phyloP scores from a whole-genome alignment of 148 eudicot species.

The Chenopodium quinoa region DNA sequence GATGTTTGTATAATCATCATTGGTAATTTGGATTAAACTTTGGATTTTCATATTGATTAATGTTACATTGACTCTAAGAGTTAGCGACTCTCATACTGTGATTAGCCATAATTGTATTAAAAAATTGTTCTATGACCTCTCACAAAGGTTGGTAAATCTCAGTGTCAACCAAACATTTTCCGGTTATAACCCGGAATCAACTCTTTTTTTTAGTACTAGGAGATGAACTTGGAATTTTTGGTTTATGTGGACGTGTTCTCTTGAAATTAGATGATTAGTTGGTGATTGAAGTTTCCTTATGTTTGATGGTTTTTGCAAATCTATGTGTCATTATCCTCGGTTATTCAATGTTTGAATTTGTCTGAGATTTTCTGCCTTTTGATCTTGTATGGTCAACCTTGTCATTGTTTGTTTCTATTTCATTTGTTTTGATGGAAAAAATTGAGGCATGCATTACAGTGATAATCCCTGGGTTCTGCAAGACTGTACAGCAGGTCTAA shows the following conservation, averaged over 20 bases:
- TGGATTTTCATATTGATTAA: neutral
- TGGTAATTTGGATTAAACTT: neutral
- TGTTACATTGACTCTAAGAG: no score
- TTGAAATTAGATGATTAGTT: neutral
- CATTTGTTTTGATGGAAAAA: neutral
- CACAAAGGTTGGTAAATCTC: no score
- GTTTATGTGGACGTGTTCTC: neutral
- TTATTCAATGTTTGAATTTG: neutral
- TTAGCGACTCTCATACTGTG: no score
- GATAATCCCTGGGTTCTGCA: neutral
- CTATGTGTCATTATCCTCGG: slow-evolving; percentile 8
- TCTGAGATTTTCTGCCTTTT: slow-evolving; percentile 9
- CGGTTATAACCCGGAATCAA: neutral
- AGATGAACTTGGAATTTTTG: no score
- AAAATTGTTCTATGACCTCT: no score
- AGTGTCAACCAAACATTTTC: no score
- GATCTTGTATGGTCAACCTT: slow-evolving; percentile 12
- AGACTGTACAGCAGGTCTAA: neutral
- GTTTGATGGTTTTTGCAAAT: neutral
- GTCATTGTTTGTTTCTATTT: neutral
- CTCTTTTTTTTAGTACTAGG: neutral
- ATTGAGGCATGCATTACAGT: neutral
- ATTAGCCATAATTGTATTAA: no score
- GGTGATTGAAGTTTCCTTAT: neutral
- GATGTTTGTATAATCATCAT: neutral